These are phyloP conservation scores for Verbascum thapsus DNA, from an alignment of 257 asterid species.

Conservation along the genomic window DNA sequence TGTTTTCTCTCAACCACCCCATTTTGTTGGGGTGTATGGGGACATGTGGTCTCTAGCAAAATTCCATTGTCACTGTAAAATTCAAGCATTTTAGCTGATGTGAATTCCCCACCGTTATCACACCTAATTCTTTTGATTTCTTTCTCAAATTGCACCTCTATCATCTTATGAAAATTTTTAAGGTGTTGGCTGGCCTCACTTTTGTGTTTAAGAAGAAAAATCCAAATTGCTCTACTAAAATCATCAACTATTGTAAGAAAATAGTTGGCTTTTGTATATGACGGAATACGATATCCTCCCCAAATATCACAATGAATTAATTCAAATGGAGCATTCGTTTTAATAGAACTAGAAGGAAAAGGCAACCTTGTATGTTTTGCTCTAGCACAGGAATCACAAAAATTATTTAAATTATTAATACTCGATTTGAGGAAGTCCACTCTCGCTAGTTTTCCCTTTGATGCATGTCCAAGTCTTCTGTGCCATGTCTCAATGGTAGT, in stretches of 20 bases:
- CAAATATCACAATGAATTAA: slow-evolving; percentile 11
- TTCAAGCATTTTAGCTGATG: neutral
- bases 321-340: neutral
- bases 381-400: neutral
- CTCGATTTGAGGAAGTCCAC: neutral
- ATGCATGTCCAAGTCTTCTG: neutral
- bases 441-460: neutral
- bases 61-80: neutral
- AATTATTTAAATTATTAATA: neutral
- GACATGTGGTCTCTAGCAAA: neutral
- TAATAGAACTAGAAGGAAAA: neutral
- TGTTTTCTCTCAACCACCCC: too few relatives aligned
- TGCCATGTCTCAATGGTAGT: too few relatives aligned
- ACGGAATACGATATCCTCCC: neutral
- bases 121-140: neutral
- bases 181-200: neutral
- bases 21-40: too few relatives aligned
- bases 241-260: slow-evolving; percentile 8
- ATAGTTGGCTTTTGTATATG: neutral
- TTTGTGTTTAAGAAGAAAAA: neutral
- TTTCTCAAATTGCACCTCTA: neutral
- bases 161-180: neutral
- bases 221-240: neutral
- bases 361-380: neutral
- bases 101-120: neutral